Conservation (phyloP, 192 early-diverging fungal species). For the Podochytrium sp. region DNA sequence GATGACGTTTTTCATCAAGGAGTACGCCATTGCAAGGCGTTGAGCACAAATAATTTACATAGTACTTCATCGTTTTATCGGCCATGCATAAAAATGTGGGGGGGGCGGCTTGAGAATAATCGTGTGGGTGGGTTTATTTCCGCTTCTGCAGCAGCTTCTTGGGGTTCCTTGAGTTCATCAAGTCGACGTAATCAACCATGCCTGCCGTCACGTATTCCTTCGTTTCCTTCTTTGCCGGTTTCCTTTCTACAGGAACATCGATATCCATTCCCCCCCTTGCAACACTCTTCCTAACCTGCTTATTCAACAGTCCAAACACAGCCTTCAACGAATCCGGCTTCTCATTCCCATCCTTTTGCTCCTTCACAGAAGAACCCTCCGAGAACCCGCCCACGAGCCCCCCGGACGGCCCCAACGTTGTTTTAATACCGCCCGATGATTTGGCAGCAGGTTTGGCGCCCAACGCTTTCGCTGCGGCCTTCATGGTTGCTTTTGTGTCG, state of each 20-base stretch:
- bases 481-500: slow-evolving; percentile 19
- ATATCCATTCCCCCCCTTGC: background rate
- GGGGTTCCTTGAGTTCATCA: slow-evolving; percentile 22
- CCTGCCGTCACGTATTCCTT: background rate
- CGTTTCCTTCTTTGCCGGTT: background rate
- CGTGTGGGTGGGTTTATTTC: too few species aligned
- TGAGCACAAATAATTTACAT: too few species aligned
- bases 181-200: slow-evolving; percentile 15
- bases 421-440: background rate
- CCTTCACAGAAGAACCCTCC: background rate
- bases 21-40: too few species aligned
- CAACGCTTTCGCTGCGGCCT: slow-evolving; percentile 7
- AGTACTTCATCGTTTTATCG: too few species aligned
- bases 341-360: background rate
- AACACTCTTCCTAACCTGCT: background rate
- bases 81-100: too few species aligned
- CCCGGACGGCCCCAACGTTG: slow-evolving; percentile 12
- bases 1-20: too few species aligned
- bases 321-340: background rate
- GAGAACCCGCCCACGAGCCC: background rate
- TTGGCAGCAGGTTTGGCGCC: background rate
- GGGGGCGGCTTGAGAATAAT: too few species aligned
- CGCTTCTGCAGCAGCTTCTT: slow-evolving; percentile 17
- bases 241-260: background rate
- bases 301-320: background rate